Evolutionary conservation across 2,329 filamentous ascomycete species (phyloP).

Genomic region (Trichoderma arundinaceum): DNA sequence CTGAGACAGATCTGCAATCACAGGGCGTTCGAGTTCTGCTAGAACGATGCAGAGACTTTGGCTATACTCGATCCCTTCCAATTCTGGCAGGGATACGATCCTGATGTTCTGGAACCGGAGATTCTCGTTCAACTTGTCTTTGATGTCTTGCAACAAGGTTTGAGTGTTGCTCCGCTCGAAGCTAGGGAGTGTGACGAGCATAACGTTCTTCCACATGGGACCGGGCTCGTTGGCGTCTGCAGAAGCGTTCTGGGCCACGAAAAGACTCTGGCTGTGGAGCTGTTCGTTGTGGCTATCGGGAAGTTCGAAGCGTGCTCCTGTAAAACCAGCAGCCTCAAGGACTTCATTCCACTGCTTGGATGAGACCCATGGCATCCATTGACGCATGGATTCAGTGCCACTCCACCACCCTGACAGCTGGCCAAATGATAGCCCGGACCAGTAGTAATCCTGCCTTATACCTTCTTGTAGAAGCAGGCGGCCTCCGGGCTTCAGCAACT

Average conservation of each 20-base stretch:
- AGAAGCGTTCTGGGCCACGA: constrained; percentile 1
- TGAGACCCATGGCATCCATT: constrained; percentile 32
- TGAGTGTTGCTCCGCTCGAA: constrained; percentile 3
- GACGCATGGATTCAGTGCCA: constrained; percentile 27
- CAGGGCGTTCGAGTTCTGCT: constrained; percentile 26
- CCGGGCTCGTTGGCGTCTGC: constrained; percentile 7
- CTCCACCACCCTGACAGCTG: constrained; percentile 33
- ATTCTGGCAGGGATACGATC: constrained; percentile 15
- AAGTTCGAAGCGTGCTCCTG: constrained; percentile 27
- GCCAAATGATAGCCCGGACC: constrained; percentile 32
- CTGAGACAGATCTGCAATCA: constrained; percentile 25
- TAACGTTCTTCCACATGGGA: constrained; percentile 9
- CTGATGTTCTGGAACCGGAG: constrained; percentile 27
- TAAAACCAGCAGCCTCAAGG: constrained; percentile 27
- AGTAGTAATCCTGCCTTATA: constrained; percentile 23
- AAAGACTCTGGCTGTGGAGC: constrained; percentile 14
- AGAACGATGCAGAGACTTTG: constrained; percentile 30
- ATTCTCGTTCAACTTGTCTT: constrained; percentile 16
- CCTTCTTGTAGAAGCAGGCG: constrained; percentile 36
- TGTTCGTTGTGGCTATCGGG: constrained; percentile 7
- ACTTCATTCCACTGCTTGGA: constrained; percentile 28
- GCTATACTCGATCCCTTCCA: constrained; percentile 26
- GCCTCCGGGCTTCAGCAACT: constrained; percentile 39
- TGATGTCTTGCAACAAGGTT: constrained; percentile 9
- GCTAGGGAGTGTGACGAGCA: constrained; percentile 8